Base-by-base conservation (phyloP, 352 stramenopile genomes). In the Phytophthora boehmeriae region DNA sequence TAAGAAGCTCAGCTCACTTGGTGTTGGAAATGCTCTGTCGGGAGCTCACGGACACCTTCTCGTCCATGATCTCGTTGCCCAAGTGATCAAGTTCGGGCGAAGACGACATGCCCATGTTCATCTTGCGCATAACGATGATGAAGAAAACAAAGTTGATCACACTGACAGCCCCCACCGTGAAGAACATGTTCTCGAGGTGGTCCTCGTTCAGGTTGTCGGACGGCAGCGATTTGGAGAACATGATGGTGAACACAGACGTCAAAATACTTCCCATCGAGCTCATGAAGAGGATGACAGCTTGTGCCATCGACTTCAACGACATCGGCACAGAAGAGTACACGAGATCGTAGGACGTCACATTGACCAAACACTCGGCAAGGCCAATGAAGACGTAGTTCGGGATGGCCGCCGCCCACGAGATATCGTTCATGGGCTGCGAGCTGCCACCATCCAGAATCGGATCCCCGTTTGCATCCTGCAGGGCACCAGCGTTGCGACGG, bases 261-360 rank as follows among this genome's bases (percentile, higher is more conserved):
- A 75, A 36, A 27, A 64, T 75, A 38, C 63, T 75, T 30, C 70
- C 70, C 67, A 78, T 78, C 35, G 55, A 54, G 2, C 60, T 58
- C 53, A 66, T 73, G 39, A 78, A 71, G 51, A 74, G 46, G 47
- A 71, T 67, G 19, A 78, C 49, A 5, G 70, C 63, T 34, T 73
- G 59, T 27, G 39, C 63, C 39, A 54, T 74, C 53, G 63, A 78
- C 67, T 82, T 83, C 49, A 83, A 60, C 27, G 54, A 66, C 19
- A 77, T 49, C 28, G 78, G 78, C 17, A 87, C 78, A n/a, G 64
- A 66, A 36, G 61, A 72, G 73, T 88, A 86, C 60, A 80, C 77
- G 5, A 86, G 54, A 19, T 84, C 77, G 65, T 73, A 83, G 1
- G 71, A 66, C 20, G 77, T 83, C 30, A 86, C 72, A 63, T 83